phyloP scores from a whole-genome alignment of 2,329 filamentous ascomycete genomes.

The Paraphoma chrysanthemicola region DNA sequence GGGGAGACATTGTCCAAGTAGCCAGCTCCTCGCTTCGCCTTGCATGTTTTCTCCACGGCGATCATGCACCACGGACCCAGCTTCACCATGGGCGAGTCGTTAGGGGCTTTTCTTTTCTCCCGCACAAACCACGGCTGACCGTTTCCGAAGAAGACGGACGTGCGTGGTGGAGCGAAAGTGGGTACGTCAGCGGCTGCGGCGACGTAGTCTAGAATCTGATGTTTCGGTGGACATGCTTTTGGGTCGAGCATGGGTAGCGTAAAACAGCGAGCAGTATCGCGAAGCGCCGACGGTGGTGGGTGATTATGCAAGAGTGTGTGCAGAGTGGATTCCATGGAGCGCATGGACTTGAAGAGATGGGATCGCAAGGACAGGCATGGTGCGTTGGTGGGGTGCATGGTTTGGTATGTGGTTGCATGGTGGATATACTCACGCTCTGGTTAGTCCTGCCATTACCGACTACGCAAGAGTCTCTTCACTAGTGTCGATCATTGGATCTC shows the following conservation, averaged over 20 bases:
- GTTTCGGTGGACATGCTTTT: slow-evolving; percentile 7
- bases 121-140: slow-evolving; percentile 6
- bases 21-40: slow-evolving; percentile 3
- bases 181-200: slow-evolving; percentile 20
- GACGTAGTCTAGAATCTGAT: slow-evolving; percentile 21
- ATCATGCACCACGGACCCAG: neutral
- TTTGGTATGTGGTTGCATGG: slow-evolving; percentile 5
- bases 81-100: neutral
- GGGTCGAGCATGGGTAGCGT: slow-evolving; percentile 4
- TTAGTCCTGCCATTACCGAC: too few relatives aligned
- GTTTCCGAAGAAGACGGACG: neutral
- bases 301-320: slow-evolving; percentile 11
- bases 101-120: neutral
- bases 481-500: slow-evolving; percentile 7
- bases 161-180: slow-evolving; percentile 4
- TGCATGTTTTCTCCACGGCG: slow-evolving; percentile 1
- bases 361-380: neutral
- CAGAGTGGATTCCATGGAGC: neutral
- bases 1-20: too few relatives aligned
- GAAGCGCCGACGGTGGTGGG: slow-evolving; percentile 23
- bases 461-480: slow-evolving; percentile 8
- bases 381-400: neutral
- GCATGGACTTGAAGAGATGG: neutral
- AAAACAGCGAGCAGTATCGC: slow-evolving; percentile 29
- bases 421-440: neutral